A percentile compares a stretch with the other conserved stretches of the same genome.
phyloP scores from a whole-genome alignment of 805 yeast genomes.

The Middelhovenomyces tepae region DNA sequence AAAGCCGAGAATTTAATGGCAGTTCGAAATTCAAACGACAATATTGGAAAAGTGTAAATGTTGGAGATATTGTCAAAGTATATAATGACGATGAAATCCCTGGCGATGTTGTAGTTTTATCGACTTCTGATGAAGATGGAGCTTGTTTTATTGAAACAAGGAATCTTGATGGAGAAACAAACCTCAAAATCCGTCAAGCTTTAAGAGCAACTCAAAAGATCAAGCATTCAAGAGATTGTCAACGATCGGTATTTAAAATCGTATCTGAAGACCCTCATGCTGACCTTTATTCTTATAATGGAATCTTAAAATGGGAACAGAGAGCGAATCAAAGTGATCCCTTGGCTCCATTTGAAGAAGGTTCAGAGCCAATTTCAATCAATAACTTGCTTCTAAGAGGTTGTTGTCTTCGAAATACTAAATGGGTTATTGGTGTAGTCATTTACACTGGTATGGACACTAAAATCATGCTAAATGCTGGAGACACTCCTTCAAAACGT shows the following conservation, averaged over 20 bases:
- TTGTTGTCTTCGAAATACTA: slow-evolving; percentile 62
- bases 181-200: slow-evolving; percentile 54
- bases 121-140: slow-evolving; percentile 66
- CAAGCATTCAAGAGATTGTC: slow-evolving; percentile 50
- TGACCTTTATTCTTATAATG: slow-evolving; percentile 55
- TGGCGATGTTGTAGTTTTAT: slow-evolving; percentile 60
- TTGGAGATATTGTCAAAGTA: slow-evolving; percentile 66
- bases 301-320: slow-evolving; percentile 48
- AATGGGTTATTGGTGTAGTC: slow-evolving; percentile 67
- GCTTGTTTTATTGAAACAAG: slow-evolving; percentile 66
- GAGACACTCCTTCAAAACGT: slow-evolving; percentile 68
- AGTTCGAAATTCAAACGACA: slow-evolving; percentile 41
- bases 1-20: slow-evolving; percentile 21
- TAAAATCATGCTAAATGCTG: slow-evolving; percentile 73
- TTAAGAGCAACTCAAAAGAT: slow-evolving; percentile 51
- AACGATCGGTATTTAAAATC: slow-evolving; percentile 46
- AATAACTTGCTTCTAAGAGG: slow-evolving; percentile 68
- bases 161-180: slow-evolving; percentile 71
- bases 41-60: slow-evolving; percentile 67
- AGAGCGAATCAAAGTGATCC: slow-evolving; percentile 21
- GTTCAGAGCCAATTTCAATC: slow-evolving; percentile 48
- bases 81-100: slow-evolving; percentile 70
- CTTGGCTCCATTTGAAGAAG: slow-evolving; percentile 24
- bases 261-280: slow-evolving; percentile 66
- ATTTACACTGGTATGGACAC: slow-evolving; percentile 69